Conservation (phyloP, 495 filamentous ascomycete genomes). For the Lepidopterella palustris region DNA sequence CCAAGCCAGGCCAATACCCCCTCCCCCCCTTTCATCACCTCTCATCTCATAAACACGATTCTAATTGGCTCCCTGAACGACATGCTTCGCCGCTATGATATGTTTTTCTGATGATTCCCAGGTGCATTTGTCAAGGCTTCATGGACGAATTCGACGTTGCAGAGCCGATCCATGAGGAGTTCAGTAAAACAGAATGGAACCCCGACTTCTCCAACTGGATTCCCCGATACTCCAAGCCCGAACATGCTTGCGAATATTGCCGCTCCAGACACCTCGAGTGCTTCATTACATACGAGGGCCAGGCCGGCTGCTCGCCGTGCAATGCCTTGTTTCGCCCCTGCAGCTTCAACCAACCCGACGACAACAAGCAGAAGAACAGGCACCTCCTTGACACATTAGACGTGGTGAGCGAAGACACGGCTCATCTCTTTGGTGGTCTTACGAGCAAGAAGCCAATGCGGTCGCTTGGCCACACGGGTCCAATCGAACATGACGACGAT, state of each 20-base stretch:
- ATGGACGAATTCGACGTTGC: constrained; percentile 16
- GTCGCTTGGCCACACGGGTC: constrained; percentile 33
- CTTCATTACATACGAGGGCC: constrained; percentile 64
- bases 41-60: background rate
- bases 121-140: constrained; percentile 30
- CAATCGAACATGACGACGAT: constrained; percentile 37
- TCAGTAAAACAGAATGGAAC: constrained; percentile 13
- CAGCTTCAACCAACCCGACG: constrained; percentile 49
- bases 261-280: constrained; percentile 62
- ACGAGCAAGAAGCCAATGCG: constrained; percentile 32
- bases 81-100: background rate
- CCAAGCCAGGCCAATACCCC: background rate
- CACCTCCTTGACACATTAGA: constrained; percentile 47
- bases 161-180: background rate
- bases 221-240: constrained; percentile 39
- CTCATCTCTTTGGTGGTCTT: constrained; percentile 38
- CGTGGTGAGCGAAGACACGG: constrained; percentile 45
- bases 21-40: background rate
- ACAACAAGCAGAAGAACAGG: constrained; percentile 33
- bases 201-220: constrained; percentile 35
- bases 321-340: constrained; percentile 67
- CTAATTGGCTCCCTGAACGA: background rate
- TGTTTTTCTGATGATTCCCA: constrained; percentile 12
- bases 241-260: constrained; percentile 66
- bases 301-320: constrained; percentile 69